These are phyloP conservation scores for Aureobasidium subglaciale DNA, from an alignment of 2,329 filamentous ascomycete species.

Conservation along the genomic window DNA sequence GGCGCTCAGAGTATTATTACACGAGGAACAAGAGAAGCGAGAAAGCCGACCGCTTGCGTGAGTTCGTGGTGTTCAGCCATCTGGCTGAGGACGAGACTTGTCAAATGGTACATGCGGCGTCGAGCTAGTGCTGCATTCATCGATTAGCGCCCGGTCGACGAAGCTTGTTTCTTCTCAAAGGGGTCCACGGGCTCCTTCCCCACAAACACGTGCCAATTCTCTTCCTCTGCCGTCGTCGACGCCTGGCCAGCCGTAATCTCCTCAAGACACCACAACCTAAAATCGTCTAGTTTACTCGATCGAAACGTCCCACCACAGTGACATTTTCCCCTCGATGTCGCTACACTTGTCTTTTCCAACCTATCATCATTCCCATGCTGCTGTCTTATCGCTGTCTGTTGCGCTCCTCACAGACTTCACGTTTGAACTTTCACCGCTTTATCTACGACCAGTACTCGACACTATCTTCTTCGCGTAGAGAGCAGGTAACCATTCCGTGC, in stretches of 20 bases:
- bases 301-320: not conserved
- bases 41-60: not conserved
- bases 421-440: not conserved
- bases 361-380: not conserved
- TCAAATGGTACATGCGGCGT: not conserved
- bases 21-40: not conserved
- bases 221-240: not conserved
- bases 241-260: not conserved
- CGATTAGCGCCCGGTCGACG: not conserved
- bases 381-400: not conserved
- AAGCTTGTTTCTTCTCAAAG: not conserved
- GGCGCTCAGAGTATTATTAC: not conserved
- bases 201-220: not conserved
- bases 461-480: constrained; percentile 19
- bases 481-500: constrained; percentile 31
- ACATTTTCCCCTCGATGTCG: not conserved
- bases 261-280: not conserved
- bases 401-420: not conserved
- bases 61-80: not conserved
- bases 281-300: not conserved
- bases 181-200: not conserved
- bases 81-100: not conserved
- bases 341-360: not conserved
- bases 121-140: not conserved
- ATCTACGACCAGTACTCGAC: constrained; percentile 2